Percentiles rank a stretch among this genome's conserved stretches.
Conservation (phyloP, 345 rosid species). For the Garcia nutans region DNA sequence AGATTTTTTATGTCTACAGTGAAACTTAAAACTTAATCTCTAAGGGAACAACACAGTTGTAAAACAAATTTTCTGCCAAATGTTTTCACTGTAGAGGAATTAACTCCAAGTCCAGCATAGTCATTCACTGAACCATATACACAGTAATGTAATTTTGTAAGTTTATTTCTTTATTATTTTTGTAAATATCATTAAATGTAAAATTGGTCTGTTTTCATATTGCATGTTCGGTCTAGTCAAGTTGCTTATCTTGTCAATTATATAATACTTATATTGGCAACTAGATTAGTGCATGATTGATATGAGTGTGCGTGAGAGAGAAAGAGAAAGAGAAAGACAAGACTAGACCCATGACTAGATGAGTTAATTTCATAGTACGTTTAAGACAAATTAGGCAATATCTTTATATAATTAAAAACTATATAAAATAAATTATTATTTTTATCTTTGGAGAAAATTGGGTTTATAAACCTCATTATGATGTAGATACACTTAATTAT, state of each 20-base stretch:
- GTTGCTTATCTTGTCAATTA: slow-evolving; percentile 41
- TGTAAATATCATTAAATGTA: not conserved
- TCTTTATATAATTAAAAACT: too few relatives aligned
- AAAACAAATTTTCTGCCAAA: slow-evolving; percentile 1
- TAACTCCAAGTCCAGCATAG: slow-evolving; percentile 35
- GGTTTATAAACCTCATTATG: too few relatives aligned
- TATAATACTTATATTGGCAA: slow-evolving; percentile 49
- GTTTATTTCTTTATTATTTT: too few relatives aligned
- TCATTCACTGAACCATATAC: slow-evolving; percentile 25
- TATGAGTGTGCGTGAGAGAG: not conserved
- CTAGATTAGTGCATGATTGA: slow-evolving; percentile 37
- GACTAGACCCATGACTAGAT: slow-evolving; percentile 28
- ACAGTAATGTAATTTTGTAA: not conserved
- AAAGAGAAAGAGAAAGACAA: slow-evolving; percentile 5
- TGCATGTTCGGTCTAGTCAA: slow-evolving; percentile 59
- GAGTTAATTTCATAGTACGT: slow-evolving; percentile 5
- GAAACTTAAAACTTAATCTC: too few relatives aligned
- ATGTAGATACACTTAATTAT: too few relatives aligned
- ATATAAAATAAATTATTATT: too few relatives aligned
- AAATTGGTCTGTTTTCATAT: slow-evolving; percentile 38
- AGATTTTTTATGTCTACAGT: not conserved
- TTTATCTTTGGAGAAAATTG: too few relatives aligned
- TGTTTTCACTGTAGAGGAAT: slow-evolving; percentile 56
- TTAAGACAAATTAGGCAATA: not conserved
- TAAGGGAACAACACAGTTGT: slow-evolving; percentile 27